phyloP scores from a whole-genome alignment of 345 rosid species.

The Hypericum perforatum region DNA sequence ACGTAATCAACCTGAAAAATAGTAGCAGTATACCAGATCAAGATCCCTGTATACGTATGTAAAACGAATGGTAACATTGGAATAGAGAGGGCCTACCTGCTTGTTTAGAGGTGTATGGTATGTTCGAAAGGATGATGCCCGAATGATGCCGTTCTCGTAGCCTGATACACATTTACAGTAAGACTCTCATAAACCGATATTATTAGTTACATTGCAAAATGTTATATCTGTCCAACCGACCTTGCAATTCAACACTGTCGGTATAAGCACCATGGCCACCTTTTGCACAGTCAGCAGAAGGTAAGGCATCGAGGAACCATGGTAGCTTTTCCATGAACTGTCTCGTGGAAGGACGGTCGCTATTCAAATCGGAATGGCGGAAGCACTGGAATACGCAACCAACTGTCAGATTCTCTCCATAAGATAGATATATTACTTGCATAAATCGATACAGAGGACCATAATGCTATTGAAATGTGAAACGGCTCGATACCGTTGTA shows the following conservation, averaged over 20 bases:
- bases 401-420: constrained; percentile 1
- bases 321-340: constrained; percentile 93
- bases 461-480: too few relatives aligned
- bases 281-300: constrained; percentile 96
- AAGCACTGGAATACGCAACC: constrained; percentile 62
- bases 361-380: constrained; percentile 73
- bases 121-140: constrained; percentile 96
- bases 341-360: constrained; percentile 73
- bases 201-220: constrained; percentile 1
- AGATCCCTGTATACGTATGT: background rate
- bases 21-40: constrained; percentile 3
- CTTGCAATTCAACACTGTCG: constrained; percentile 73
- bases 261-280: constrained; percentile 99
- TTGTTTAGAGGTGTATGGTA: constrained; percentile 92
- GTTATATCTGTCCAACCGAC: constrained; percentile 27
- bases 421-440: too few relatives aligned
- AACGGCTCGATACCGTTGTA: constrained; percentile 53
- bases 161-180: constrained; percentile 27
- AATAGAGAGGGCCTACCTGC: constrained; percentile 44
- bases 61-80: constrained; percentile 8
- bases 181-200: background rate
- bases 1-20: constrained; percentile 65
- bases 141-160: constrained; percentile 61
- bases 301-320: constrained; percentile 88
- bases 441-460: too few relatives aligned